phyloP scores from a whole-genome alignment of 805 yeast genomes.

The Jamesozyma lodderae region DNA sequence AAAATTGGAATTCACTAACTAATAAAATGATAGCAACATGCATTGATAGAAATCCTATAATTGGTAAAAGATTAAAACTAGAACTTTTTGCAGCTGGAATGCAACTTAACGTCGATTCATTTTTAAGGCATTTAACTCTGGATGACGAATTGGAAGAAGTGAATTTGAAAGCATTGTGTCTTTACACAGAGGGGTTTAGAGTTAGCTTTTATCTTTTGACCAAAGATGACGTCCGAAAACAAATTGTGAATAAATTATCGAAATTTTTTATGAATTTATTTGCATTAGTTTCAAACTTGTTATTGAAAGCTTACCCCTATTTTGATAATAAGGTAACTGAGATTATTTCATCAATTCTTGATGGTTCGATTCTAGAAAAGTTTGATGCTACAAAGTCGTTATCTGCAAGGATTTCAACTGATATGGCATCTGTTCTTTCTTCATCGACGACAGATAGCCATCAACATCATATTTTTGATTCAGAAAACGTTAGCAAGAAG shows the following conservation, averaged over 20 bases:
- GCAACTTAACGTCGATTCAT: constrained; percentile 22
- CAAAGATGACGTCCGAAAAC: constrained; percentile 14
- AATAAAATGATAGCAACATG: constrained; percentile 12
- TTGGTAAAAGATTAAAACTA: constrained; percentile 15
- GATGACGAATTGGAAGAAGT: constrained; percentile 9
- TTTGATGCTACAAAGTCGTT: constrained; percentile 3
- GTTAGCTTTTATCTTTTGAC: constrained; percentile 19
- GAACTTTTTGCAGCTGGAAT: constrained; percentile 20
- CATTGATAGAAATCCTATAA: constrained; percentile 13
- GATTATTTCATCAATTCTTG: constrained; percentile 14
- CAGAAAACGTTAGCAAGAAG: no score
- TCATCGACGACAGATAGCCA: no score
- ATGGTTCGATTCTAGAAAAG: constrained; percentile 9
- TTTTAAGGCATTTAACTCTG: constrained; percentile 19
- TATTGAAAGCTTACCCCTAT: constrained; percentile 15
- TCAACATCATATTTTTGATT: no score
- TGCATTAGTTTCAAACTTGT: constrained; percentile 11
- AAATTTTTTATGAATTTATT: constrained; percentile 23
- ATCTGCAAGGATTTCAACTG: neutral
- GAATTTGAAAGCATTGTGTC: constrained; percentile 16
- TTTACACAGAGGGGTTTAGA: constrained; percentile 30
- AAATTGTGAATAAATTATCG: constrained; percentile 11
- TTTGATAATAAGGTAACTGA: constrained; percentile 15
- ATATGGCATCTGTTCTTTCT: no score
- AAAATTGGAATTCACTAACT: constrained; percentile 11